Percentiles rank a stretch among this genome's conserved stretches.
phyloP scores from a whole-genome alignment of 257 asterid genomes.

The Penstemon newberryi region DNA sequence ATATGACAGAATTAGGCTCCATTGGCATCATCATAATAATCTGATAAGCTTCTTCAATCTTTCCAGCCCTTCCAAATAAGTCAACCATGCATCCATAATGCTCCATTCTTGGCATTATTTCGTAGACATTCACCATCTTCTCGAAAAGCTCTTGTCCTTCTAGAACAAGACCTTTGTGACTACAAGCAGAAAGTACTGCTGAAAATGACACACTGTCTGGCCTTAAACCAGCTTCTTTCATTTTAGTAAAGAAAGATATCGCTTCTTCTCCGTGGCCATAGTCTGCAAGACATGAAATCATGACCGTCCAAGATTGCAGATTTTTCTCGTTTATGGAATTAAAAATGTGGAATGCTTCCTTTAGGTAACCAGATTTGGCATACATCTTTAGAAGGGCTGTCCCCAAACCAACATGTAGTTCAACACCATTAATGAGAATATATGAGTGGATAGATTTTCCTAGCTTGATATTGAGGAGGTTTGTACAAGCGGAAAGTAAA shows the following conservation, averaged over 20 bases:
- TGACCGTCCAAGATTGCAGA: slow-evolving; percentile 67
- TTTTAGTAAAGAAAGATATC: slow-evolving; percentile 48
- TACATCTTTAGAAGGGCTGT: slow-evolving; percentile 72
- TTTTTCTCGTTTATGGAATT: slow-evolving; percentile 39
- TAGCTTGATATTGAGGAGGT: slow-evolving; percentile 49
- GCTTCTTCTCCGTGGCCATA: slow-evolving; percentile 61
- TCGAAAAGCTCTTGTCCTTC: slow-evolving; percentile 50
- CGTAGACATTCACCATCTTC: slow-evolving; percentile 50
- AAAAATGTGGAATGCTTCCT: slow-evolving; percentile 57
- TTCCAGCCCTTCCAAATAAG: slow-evolving; percentile 67
- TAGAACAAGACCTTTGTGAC: slow-evolving; percentile 61
- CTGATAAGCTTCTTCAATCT: slow-evolving; percentile 64
- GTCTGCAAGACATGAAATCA: slow-evolving; percentile 68
- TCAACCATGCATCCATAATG: slow-evolving; percentile 84
- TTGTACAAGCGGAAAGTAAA: slow-evolving; percentile 66
- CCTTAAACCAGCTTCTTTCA: slow-evolving; percentile 56
- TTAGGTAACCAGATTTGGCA: slow-evolving; percentile 55
- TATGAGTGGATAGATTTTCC: slow-evolving; percentile 61
- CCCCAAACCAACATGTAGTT: slow-evolving; percentile 49
- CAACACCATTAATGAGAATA: slow-evolving; percentile 45
- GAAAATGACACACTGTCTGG: slow-evolving; percentile 64
- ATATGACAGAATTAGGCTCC: slow-evolving; percentile 59
- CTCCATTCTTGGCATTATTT: slow-evolving; percentile 66
- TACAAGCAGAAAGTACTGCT: slow-evolving; percentile 65
- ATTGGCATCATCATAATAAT: slow-evolving; percentile 55